Conservation (phyloP, 164 flowering plant genomes). For the Liquidambar formosana region DNA sequence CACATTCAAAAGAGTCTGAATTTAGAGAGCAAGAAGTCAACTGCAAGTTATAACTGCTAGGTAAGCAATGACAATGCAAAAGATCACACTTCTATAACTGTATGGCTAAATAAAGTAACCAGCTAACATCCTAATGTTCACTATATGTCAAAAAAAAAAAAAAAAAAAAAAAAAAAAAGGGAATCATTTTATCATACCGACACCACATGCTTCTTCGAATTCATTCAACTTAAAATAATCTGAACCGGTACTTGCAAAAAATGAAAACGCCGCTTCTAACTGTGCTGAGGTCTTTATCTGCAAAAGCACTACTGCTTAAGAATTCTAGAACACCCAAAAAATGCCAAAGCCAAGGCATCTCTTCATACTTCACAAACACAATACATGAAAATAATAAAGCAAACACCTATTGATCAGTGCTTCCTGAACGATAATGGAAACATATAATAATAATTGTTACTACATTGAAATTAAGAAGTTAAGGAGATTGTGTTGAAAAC, state of each 20-base stretch:
- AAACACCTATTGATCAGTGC: too few species aligned
- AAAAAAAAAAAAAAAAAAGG: too few species aligned
- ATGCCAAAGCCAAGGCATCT: background rate
- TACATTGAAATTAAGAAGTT: too few species aligned
- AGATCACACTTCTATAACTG: background rate
- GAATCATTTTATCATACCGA: slow-evolving; percentile 53
- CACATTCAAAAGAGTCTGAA: too few species aligned
- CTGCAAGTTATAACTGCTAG: too few species aligned
- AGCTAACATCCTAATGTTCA: background rate
- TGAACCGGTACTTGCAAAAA: slow-evolving; percentile 47
- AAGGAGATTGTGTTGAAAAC: slow-evolving; percentile 26
- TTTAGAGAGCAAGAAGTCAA: too few species aligned
- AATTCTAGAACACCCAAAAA: background rate
- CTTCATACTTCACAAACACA: too few species aligned
- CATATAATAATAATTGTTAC: too few species aligned
- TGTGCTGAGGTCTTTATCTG: slow-evolving; percentile 93
- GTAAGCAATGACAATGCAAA: too few species aligned
- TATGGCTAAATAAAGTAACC: background rate
- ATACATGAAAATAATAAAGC: too few species aligned
- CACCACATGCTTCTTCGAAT: slow-evolving; percentile 94
- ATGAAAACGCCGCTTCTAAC: slow-evolving; percentile 78
- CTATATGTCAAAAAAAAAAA: too few species aligned
- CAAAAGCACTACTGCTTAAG: slow-evolving; percentile 7
- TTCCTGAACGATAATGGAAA: too few species aligned
- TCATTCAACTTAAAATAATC: slow-evolving; percentile 52